Conservation (phyloP, 192 early-diverging fungal genomes). For the Geranomyces michiganensis region DNA sequence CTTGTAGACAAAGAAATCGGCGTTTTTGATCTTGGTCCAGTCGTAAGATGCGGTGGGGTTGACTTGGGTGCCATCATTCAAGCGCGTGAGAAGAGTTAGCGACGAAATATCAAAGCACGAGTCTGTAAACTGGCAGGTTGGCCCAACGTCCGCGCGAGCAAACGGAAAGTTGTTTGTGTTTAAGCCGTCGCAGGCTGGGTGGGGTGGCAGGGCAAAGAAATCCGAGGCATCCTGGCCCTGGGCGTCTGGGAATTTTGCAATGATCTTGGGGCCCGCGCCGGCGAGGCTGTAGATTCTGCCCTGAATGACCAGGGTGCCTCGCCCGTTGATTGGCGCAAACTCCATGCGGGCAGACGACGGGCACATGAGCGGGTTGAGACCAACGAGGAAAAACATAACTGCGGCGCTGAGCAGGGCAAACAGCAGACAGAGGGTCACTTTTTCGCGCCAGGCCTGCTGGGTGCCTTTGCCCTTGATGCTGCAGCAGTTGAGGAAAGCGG, state of each 20-base stretch:
- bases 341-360: constrained; percentile 4
- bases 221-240: constrained; percentile 24
- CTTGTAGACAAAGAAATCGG: constrained; percentile 26
- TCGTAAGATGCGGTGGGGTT: constrained; percentile 28
- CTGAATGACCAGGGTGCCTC: constrained; percentile 12
- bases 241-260: neutral
- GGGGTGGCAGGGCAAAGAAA: constrained; percentile 17
- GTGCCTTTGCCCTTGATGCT: constrained; percentile 37
- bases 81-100: constrained; percentile 36
- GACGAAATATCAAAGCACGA: constrained; percentile 4
- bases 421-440: constrained; percentile 49
- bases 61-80: constrained; percentile 7
- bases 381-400: constrained; percentile 44
- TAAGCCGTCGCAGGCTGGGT: neutral
- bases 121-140: constrained; percentile 10
- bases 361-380: constrained; percentile 39
- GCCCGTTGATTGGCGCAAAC: constrained; percentile 2
- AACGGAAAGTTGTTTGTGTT: constrained; percentile 20
- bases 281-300: constrained; percentile 23
- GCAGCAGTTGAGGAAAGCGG: constrained; percentile 20
- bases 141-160: constrained; percentile 17
- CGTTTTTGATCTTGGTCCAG: constrained; percentile 31
- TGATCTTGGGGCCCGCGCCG: neutral
- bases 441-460: constrained; percentile 62
- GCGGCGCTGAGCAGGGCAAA: constrained; percentile 28